These are phyloP conservation scores for Lavandula angustifolia DNA, from an alignment of 257 asterid species.

Conservation along the genomic window DNA sequence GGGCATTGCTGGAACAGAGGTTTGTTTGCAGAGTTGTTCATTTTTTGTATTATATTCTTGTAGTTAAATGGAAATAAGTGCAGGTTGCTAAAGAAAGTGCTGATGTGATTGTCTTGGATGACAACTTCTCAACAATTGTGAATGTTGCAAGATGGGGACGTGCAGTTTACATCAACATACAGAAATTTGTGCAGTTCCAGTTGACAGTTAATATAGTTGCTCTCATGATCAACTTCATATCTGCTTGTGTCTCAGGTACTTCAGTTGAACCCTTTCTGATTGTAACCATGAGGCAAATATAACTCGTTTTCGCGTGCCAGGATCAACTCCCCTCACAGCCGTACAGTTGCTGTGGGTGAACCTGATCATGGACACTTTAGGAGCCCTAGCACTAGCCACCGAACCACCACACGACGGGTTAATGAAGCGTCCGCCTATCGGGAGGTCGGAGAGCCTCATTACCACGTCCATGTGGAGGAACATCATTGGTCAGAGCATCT, in stretches of 20 bases:
- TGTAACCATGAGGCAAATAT: neutral
- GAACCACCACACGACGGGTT: constrained; percentile 94
- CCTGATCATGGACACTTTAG: constrained; percentile 96
- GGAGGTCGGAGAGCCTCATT: constrained; percentile 70
- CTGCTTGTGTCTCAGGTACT: constrained; percentile 82
- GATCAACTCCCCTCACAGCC: constrained; percentile 95
- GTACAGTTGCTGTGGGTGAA: constrained; percentile 98
- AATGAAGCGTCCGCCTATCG: constrained; percentile 83
- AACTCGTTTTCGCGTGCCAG: constrained; percentile 38
- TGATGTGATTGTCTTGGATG: constrained; percentile 88
- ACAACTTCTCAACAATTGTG: constrained; percentile 88
- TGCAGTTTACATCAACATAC: constrained; percentile 89
- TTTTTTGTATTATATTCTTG: neutral
- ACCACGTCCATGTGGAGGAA: constrained; percentile 94
- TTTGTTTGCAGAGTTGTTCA: constrained; percentile 23
- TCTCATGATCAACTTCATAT: constrained; percentile 78
- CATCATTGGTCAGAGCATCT: constrained; percentile 84
- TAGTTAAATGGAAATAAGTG: neutral
- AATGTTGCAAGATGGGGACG: constrained; percentile 97
- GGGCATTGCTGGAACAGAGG: constrained; percentile 98
- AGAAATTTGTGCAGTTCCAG: constrained; percentile 95
- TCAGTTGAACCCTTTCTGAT: neutral
- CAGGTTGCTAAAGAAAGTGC: constrained; percentile 99
- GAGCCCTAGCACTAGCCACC: constrained; percentile 97
- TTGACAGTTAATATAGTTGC: constrained; percentile 91